A percentile compares a stretch with the other conserved stretches of the same genome.
phyloP scores from a whole-genome alignment of 2,329 filamentous ascomycete species.

The Waltergamsia citrina region DNA sequence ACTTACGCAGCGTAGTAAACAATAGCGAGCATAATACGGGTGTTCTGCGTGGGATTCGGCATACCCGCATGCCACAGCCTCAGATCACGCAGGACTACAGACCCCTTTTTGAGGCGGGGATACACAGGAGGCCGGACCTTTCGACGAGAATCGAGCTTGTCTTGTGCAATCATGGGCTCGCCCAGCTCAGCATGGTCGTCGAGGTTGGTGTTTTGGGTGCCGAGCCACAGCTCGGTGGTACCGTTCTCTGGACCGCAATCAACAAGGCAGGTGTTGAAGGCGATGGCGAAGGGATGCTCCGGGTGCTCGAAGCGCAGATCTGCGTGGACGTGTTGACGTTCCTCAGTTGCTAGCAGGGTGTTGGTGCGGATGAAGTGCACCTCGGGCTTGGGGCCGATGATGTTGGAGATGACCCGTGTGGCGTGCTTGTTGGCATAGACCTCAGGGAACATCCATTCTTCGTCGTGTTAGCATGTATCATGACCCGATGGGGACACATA shows the following conservation, averaged over 20 bases:
- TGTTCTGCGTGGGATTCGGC: constrained; percentile 7
- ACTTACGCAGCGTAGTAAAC: constrained; percentile 7
- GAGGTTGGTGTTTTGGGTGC: constrained; percentile 6
- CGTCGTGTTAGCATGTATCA: not conserved
- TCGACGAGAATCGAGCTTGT: constrained; percentile 4
- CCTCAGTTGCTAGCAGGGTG: constrained; percentile 8
- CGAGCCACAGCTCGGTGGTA: constrained; percentile 10
- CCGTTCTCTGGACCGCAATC: constrained; percentile 9
- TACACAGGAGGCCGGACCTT: constrained; percentile 6
- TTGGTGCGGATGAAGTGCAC: constrained; percentile 13
- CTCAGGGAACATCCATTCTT: constrained; percentile 14
- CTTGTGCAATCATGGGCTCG: constrained; percentile 6
- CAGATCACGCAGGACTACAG: constrained; percentile 9
- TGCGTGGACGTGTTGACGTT: constrained; percentile 5
- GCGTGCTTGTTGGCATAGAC: constrained; percentile 17
- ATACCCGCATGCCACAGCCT: constrained; percentile 12
- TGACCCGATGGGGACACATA: not conserved
- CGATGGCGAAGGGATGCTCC: constrained; percentile 5
- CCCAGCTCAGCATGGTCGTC: constrained; percentile 4
- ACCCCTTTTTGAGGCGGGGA: constrained; percentile 8
- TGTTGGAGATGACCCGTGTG: constrained; percentile 9
- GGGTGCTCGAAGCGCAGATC: constrained; percentile 7
- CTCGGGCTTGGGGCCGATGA: constrained; percentile 12
- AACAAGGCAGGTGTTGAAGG: constrained; percentile 5
- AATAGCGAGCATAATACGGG: constrained; percentile 12